Conservation (phyloP, 805 yeast genomes). For the Wickerhamiella sergipiensis region DNA sequence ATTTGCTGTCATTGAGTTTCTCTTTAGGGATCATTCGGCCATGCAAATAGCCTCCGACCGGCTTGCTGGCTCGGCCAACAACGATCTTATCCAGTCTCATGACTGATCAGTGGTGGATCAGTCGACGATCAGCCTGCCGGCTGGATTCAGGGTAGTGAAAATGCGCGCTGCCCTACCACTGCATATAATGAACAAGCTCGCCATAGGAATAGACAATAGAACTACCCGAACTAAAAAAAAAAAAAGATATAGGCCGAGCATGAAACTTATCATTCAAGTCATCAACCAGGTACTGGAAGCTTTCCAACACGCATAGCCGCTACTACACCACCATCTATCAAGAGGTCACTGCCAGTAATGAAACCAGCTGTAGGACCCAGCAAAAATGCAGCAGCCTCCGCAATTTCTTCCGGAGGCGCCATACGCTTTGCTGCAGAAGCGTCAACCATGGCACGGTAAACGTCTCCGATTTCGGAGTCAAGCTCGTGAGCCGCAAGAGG, state of each 20-base stretch:
- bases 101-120: neutral
- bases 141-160: too few species aligned
- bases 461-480: neutral
- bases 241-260: too few species aligned
- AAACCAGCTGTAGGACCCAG: neutral
- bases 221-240: too few species aligned
- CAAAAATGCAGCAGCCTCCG: neutral
- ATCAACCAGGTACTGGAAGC: neutral
- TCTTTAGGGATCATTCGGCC: conserved; percentile 16
- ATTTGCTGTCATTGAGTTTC: conserved; percentile 8
- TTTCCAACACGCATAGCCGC: neutral
- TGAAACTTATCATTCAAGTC: too few species aligned
- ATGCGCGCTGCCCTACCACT: too few species aligned
- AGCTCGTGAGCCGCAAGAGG: neutral
- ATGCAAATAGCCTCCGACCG: conserved; percentile 13
- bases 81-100: conserved; percentile 10
- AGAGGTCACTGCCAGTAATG: neutral
- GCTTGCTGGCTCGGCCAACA: conserved; percentile 9
- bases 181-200: too few species aligned
- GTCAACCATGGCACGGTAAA: neutral
- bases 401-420: neutral
- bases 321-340: neutral
- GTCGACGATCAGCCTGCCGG: too few species aligned
- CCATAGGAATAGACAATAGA: too few species aligned
- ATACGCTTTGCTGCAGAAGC: neutral